Conservation (phyloP, 2,329 filamentous ascomycete genomes). For the Seiridium cupressi region DNA sequence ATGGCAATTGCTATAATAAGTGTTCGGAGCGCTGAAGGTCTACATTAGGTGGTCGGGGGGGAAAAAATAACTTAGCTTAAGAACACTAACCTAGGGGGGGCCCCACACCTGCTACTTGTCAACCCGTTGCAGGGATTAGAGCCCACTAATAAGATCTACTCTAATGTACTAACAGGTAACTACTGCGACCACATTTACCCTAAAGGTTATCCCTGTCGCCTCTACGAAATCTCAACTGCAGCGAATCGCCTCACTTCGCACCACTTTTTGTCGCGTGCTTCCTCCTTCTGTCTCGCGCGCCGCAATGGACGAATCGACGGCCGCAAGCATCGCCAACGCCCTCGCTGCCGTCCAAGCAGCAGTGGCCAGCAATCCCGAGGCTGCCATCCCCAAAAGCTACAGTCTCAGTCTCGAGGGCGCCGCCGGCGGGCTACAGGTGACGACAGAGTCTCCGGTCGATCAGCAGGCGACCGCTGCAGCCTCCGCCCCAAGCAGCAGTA, state of each 20-base stretch:
- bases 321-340: constrained; percentile 11
- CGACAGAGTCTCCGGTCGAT: no score
- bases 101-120: no score
- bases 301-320: constrained; percentile 9
- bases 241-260: background rate
- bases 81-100: no score
- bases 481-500: constrained; percentile 3
- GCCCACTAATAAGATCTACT: no score
- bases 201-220: background rate
- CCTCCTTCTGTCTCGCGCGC: background rate
- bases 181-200: no score
- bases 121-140: no score
- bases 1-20: no score
- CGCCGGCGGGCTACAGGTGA: no score
- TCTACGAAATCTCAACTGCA: background rate
- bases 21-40: no score
- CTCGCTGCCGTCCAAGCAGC: constrained; percentile 10
- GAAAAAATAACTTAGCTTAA: no score
- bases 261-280: background rate
- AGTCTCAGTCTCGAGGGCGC: background rate
- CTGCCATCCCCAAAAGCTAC: constrained; percentile 7
- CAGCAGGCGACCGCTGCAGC: background rate
- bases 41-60: no score
- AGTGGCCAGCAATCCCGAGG: constrained; percentile 10
- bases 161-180: no score